These are phyloP conservation scores for Limonium bicolor DNA, from an alignment of 148 eudicot species.

Conservation along the genomic window DNA sequence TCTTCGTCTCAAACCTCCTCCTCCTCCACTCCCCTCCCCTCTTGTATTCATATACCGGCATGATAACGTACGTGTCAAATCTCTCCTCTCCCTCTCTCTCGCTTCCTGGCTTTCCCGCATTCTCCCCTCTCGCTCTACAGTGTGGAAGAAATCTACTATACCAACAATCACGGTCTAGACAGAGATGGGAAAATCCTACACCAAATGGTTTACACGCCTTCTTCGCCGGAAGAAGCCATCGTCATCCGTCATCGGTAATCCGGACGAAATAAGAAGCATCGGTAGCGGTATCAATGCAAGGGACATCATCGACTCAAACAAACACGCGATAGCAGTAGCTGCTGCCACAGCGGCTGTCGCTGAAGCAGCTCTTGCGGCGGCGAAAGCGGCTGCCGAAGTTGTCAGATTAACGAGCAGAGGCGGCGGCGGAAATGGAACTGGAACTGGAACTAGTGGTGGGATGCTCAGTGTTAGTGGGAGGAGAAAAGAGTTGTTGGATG, in stretches of 20 bases:
- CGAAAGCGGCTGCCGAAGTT: conserved; percentile 87
- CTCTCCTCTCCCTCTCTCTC: no score
- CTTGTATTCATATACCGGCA: no score
- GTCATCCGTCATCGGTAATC: not conserved
- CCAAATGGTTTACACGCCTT: conserved; percentile 22
- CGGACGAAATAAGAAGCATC: not conserved
- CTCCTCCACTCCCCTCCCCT: no score
- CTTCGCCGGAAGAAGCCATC: conserved; percentile 12
- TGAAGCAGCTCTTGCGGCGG: conserved; percentile 85
- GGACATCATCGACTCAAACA: conserved; percentile 27
- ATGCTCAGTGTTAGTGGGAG: conserved; percentile 12
- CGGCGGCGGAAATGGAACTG: conserved; percentile 2
- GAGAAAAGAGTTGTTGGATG: conserved; percentile 20
- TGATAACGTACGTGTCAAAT: no score
- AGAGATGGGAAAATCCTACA: conserved; percentile 15
- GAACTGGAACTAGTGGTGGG: conserved; percentile 7
- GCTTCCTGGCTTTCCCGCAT: no score
- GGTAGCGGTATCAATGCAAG: not conserved
- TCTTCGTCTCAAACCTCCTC: no score
- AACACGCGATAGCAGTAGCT: conserved; percentile 86
- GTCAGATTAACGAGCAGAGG: conserved; percentile 51
- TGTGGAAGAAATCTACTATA: no score
- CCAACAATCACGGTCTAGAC: no score
- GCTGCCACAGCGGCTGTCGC: conserved; percentile 92
- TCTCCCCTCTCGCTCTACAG: no score